Conservation (phyloP, 345 rosid genomes). For the Euphorbia peplus region DNA sequence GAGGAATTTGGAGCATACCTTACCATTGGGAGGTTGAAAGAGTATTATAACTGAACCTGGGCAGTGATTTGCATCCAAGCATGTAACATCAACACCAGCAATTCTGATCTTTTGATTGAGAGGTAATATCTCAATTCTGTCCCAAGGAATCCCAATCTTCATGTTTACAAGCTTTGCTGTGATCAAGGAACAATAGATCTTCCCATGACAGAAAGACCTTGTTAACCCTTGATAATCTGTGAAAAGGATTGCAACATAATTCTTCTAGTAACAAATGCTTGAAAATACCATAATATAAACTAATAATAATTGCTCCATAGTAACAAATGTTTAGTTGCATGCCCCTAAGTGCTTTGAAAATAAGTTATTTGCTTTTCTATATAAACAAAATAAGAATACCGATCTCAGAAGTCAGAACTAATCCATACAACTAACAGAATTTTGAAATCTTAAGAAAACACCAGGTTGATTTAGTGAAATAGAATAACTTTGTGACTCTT, state of each 20-base stretch:
- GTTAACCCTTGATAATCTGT: constrained; percentile 98
- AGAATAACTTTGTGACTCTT: not conserved
- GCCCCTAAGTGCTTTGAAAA: not conserved
- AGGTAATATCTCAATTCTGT: constrained; percentile 58
- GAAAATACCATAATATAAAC: not conserved
- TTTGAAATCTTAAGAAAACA: not conserved
- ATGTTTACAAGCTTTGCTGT: constrained; percentile 82
- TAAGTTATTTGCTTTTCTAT: not conserved
- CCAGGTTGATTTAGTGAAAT: not conserved
- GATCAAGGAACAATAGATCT: constrained; percentile 79
- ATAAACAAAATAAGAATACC: not conserved
- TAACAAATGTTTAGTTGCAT: not conserved
- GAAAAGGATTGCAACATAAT: not conserved
- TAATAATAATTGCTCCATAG: not conserved
- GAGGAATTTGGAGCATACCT: constrained; percentile 52
- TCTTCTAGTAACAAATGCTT: not conserved
- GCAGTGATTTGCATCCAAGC: constrained; percentile 94
- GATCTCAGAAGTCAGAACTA: not conserved
- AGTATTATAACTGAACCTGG: constrained; percentile 88
- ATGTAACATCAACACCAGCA: constrained; percentile 64
- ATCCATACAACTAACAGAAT: not conserved
- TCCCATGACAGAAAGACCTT: constrained; percentile 81
- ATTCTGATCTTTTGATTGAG: constrained; percentile 65
- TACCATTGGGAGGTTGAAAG: constrained; percentile 80
- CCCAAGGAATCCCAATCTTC: constrained; percentile 93